phyloP scores from a whole-genome alignment of 768 basidiomycete genomes.

The Bullera alba region DNA sequence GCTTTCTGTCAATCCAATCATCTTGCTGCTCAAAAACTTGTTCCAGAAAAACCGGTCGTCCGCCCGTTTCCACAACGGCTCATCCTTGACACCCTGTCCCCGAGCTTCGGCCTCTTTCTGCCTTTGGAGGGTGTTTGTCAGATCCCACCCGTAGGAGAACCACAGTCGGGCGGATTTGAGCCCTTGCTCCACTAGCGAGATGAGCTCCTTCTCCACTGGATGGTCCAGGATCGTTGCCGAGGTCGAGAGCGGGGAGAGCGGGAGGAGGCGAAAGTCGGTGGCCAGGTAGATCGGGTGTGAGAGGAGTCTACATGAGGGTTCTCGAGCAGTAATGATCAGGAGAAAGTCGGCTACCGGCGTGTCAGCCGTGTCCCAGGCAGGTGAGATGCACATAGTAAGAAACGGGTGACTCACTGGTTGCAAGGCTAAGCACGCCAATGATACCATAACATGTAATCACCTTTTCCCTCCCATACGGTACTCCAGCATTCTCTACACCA shows the following conservation, averaged over 20 bases:
- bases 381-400: neutral
- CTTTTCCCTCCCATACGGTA: constrained; percentile 42
- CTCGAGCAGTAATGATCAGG: constrained; percentile 76
- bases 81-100: constrained; percentile 45
- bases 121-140: constrained; percentile 77
- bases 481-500: constrained; percentile 13
- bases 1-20: constrained; percentile 56
- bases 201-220: constrained; percentile 77
- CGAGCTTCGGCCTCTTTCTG: constrained; percentile 60
- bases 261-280: constrained; percentile 83
- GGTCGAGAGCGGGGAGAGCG: constrained; percentile 66
- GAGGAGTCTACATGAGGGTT: constrained; percentile 68
- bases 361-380: neutral
- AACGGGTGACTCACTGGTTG: constrained; percentile 43
- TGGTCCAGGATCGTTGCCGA: constrained; percentile 61
- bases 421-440: constrained; percentile 50
- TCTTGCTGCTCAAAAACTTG: constrained; percentile 60
- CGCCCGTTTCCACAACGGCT: constrained; percentile 53
- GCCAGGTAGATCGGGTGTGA: constrained; percentile 82
- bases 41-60: constrained; percentile 99
- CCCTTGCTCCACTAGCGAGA: constrained; percentile 80
- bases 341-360: constrained; percentile 76
- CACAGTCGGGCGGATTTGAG: constrained; percentile 71
- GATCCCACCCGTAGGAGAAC: constrained; percentile 84
- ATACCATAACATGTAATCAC: constrained; percentile 50